Conservation (phyloP, 257 asterid genomes). For the Solanum ossicruentum region DNA sequence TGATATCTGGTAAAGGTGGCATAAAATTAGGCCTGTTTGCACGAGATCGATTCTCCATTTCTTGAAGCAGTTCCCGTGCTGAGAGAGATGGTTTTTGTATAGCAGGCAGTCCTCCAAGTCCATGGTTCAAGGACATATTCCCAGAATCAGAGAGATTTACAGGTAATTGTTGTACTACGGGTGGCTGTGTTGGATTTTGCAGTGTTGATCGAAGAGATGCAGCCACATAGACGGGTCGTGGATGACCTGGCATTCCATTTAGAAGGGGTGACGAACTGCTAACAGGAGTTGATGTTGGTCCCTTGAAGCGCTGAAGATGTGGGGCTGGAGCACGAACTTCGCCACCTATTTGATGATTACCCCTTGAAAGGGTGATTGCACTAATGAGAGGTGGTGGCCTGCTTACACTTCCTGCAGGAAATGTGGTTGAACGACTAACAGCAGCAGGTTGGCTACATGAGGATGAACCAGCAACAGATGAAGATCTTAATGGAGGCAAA, state of each 20-base stretch:
- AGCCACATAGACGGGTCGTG: neutral
- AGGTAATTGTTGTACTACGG: neutral
- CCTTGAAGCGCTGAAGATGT: conserved; percentile 5
- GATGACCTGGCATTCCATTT: conserved; percentile 4
- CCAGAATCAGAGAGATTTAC: neutral
- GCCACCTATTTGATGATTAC: neutral
- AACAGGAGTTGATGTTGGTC: neutral
- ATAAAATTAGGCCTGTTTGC: neutral
- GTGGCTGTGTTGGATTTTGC: neutral
- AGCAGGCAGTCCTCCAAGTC: neutral
- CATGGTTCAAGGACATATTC: neutral
- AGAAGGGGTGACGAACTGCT: conserved; percentile 1
- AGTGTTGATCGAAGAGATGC: conserved; percentile 4
- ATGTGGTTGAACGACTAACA: neutral
- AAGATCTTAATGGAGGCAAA: neutral
- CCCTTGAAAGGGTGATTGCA: conserved; percentile 3
- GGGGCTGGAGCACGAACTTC: conserved; percentile 8
- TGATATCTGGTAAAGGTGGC: conserved; percentile 4
- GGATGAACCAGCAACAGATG: neutral
- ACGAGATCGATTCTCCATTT: conserved; percentile 13
- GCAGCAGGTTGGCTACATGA: neutral
- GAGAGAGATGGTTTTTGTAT: neutral
- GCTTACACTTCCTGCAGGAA: neutral
- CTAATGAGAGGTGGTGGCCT: neutral
- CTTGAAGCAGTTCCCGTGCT: conserved; percentile 6